Base-by-base conservation (phyloP, 176 grass and related monocot genomes). In the Cymbopogon citratus region DNA sequence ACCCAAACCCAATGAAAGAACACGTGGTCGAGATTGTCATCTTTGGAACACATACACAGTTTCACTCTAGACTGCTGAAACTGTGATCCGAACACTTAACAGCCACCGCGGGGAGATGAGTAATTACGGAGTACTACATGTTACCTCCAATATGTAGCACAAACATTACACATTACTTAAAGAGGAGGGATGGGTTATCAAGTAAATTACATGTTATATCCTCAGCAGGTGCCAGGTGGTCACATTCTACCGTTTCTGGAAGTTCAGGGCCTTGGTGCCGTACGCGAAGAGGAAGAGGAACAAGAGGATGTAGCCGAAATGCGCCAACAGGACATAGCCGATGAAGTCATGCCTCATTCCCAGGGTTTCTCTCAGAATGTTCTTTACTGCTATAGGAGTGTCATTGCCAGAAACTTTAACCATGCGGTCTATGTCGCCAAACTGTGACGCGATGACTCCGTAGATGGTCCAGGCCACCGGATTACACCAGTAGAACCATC, bases 401-500 rank as follows among this genome's bases (percentile, higher is more conserved):
- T 4, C 33, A 4, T 34, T 34, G 33, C 33, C 33, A 34, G 87
- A 81, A 70, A 80, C 78, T 2, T 26, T 10, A 3, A 94, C n/a
- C 4, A 4, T 34, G 34, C 0, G 0, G 11, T 74, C 52, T 6
- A 76, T 28, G 9, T 87, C 63, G 11, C 89, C 92, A 64, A 87
- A 72, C 73, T 94, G 92, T 0, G 92, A 94, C 21, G 61, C 39
- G 29, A 94, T 59, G 10, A 91, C 48, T 25, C 89, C 92, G 57
- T 94, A 91, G 66, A 89, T 83, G 26, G 80, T 82, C 88, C 89
- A 94, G 19, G 92, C 23, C 19, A 91, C 71, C 27, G 89, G 92
- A 43, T 89, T 45, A 65, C 57, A 76, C 92, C 92, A 94, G 77
- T 91, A 94, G 81, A 76, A 94, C n/a, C 92, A 94, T 75, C 92